Evolutionary conservation across 1,139 yeast species (phyloP), one percentile per base, ranked within the genome.

Genomic region (Eremothecium coryli): DNA sequence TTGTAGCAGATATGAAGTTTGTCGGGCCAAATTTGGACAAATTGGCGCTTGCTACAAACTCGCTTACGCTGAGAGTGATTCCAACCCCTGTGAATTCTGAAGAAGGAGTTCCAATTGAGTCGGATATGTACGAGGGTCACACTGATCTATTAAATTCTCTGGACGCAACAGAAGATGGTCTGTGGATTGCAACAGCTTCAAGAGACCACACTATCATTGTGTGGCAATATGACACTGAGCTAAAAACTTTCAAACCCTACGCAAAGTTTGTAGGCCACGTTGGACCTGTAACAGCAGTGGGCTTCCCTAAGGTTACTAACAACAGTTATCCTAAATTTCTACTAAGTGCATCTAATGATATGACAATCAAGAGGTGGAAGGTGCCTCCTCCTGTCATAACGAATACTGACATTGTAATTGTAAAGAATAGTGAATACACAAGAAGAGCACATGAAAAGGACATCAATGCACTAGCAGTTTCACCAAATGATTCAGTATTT

Each of bases 361-460:
- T 86, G 49, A 90, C 98, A 0, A 71, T 90, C 24, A 90, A 90
- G 56, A 80, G 80, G 58, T 90, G 98, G 98, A 68, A 67, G 32
- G 68, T 84, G 20, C 93, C 86, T 11, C 64, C 62, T 38, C 54
- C 57, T 12, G 44, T 49, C 12, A 41, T 36, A 3, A 35, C 39
- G 8, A 31, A 37, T 2, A 16, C 26, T 8, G 23, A 56, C 26
- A 63, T 70, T 17, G 64, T 62, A 36, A 41, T 56, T 27, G 53
- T 67, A 13, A 66, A 52, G 37, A 64, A 70, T 1, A 78, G 95
- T 3, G 80, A 76, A 30, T 90, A 80, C 58, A 90, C 98, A 0
- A 73, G 96, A 64, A 75, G 90, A 52, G 98, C 96, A 0, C 99
- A 90, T 58, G 98, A 90, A 37, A 90, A 90, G 57, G 96, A 90